phyloP scores from a whole-genome alignment of 2,329 filamentous ascomycete genomes.

The Orbilia brochopaga region DNA sequence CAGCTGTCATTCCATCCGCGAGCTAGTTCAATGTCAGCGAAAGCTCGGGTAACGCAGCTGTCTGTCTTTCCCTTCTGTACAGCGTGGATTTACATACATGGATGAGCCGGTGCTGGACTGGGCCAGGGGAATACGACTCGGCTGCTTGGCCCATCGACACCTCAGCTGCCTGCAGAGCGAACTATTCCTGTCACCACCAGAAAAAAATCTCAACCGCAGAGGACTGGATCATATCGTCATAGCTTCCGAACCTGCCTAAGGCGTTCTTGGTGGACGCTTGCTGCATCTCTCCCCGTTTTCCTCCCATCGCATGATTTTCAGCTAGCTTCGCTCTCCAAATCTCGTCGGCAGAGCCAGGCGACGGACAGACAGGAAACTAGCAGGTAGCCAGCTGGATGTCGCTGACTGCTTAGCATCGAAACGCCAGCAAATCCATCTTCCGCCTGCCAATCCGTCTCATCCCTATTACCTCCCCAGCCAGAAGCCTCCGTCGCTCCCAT shows the following conservation, averaged over 20 bases:
- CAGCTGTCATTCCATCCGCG: too few relatives aligned
- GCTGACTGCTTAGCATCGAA: neutral
- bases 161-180: neutral
- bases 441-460: neutral
- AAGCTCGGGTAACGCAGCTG: neutral
- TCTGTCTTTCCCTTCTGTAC: neutral
- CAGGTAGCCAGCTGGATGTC: neutral
- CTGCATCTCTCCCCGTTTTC: neutral
- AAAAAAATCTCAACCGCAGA: too few relatives aligned
- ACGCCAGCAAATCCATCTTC: neutral
- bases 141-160: neutral
- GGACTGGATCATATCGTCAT: too few relatives aligned
- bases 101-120: neutral
- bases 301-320: constrained; percentile 23
- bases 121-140: constrained; percentile 4
- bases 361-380: constrained; percentile 1
- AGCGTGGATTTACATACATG: constrained; percentile 6
- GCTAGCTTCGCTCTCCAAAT: constrained; percentile 7
- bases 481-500: constrained; percentile 20
- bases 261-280: neutral
- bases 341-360: constrained; percentile 1
- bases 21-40: neutral
- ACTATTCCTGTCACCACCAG: too few relatives aligned
- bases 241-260: too few relatives aligned
- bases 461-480: constrained; percentile 10